Evolutionary conservation across 306 rosid genomes (phyloP).

Genomic region (Alnus glutinosa): DNA sequence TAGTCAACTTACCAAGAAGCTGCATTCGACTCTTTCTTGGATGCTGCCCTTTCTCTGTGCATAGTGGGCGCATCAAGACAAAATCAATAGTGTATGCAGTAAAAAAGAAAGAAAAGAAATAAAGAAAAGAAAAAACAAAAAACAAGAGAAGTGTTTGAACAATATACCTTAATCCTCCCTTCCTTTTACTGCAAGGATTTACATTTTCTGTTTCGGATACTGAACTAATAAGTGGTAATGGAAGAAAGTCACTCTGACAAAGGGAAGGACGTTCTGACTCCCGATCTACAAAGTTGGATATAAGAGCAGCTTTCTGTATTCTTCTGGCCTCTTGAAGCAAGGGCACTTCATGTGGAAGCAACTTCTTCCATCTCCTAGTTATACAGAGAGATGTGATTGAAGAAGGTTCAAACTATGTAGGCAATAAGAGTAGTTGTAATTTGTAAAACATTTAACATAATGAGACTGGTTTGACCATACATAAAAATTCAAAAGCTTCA

Average conservation of each 20-base stretch:
- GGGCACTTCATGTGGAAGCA: constrained; percentile 68
- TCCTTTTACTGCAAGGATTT: constrained; percentile 30
- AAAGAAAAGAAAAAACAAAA: neutral
- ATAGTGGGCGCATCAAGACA: constrained; percentile 4
- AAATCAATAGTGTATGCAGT: constrained; percentile 19
- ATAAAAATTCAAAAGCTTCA: constrained; percentile 19
- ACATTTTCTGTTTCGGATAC: constrained; percentile 27
- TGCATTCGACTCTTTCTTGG: constrained; percentile 19
- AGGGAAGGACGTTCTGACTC: constrained; percentile 85
- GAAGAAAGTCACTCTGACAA: constrained; percentile 63
- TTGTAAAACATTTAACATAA: constrained; percentile 6
- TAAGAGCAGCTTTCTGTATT: constrained; percentile 55
- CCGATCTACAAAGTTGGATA: constrained; percentile 80
- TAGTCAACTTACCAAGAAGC: constrained; percentile 25
- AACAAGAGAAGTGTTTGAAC: neutral
- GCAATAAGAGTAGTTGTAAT: neutral
- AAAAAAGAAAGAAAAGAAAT: neutral
- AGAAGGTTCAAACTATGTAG: neutral
- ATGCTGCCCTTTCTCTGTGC: constrained; percentile 12
- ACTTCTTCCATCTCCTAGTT: constrained; percentile 82
- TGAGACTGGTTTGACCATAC: neutral
- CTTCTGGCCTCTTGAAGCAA: constrained; percentile 71
- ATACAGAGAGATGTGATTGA: constrained; percentile 2
- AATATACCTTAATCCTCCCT: constrained; percentile 51
- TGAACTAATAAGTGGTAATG: constrained; percentile 33